These are phyloP conservation scores for Omphalotus olearius DNA, from an alignment of 1,284 basidiomycete genomes.

Conservation along the genomic window DNA sequence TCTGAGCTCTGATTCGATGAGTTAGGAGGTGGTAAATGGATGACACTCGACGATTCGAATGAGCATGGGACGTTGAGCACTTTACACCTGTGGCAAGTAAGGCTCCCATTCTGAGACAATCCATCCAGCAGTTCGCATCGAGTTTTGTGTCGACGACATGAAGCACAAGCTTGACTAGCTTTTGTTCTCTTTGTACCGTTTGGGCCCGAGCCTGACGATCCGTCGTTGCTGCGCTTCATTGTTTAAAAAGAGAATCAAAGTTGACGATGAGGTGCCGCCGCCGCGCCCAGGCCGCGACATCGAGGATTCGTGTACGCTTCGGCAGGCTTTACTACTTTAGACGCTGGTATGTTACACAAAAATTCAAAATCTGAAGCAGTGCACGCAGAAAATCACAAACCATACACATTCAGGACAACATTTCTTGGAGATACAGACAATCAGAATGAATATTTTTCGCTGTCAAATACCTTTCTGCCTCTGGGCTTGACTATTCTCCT, in stretches of 20 bases:
- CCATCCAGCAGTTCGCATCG: constrained; percentile 38
- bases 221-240: constrained; percentile 2
- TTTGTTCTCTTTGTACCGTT: constrained; percentile 28
- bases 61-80: constrained; percentile 35
- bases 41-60: constrained; percentile 26
- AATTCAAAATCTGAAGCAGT: too few relatives aligned
- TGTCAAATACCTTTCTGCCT: too few relatives aligned
- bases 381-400: too few relatives aligned
- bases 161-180: constrained; percentile 32
- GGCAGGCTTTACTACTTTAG: too few relatives aligned
- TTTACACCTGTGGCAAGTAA: constrained; percentile 37
- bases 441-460: too few relatives aligned
- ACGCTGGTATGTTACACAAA: too few relatives aligned
- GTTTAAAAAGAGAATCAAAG: not conserved
- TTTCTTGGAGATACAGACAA: too few relatives aligned
- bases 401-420: too few relatives aligned
- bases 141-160: constrained; percentile 39
- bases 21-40: constrained; percentile 7
- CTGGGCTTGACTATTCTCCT: too few relatives aligned
- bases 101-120: constrained; percentile 21
- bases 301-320: too few relatives aligned
- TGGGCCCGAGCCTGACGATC: not conserved
- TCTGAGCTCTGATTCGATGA: not conserved
- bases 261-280: too few relatives aligned
- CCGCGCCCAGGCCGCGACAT: too few relatives aligned